These are phyloP conservation scores for Hygrophila difformis DNA, from an alignment of 257 asterid genomes.

Conservation along the genomic window DNA sequence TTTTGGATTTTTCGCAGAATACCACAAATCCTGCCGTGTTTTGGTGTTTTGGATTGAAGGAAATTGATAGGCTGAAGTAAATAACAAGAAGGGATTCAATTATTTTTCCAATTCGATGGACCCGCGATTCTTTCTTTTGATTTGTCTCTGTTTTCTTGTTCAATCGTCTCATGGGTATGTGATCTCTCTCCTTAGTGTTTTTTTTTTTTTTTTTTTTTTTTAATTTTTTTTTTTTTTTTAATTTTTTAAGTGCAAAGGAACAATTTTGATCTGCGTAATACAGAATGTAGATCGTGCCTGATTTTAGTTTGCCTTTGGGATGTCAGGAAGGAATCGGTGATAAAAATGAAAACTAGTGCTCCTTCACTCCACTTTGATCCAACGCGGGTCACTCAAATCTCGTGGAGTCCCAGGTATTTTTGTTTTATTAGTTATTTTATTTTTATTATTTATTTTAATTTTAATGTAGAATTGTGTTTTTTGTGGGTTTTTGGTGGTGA, in stretches of 20 bases:
- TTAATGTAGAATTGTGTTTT: background rate
- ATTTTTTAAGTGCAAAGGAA: background rate
- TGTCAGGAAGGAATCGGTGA: constrained; percentile 34
- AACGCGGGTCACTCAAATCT: constrained; percentile 67
- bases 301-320: constrained; percentile 3
- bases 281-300: constrained; percentile 23
- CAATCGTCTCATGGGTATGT: constrained; percentile 38
- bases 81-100: background rate
- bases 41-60: background rate
- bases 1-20: background rate
- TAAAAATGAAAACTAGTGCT: constrained; percentile 33
- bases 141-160: constrained; percentile 33
- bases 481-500: constrained; percentile 37
- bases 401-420: constrained; percentile 39
- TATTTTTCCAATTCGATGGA: constrained; percentile 27
- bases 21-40: background rate
- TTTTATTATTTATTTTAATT: too few species aligned
- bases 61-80: too few species aligned
- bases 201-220: too few species aligned
- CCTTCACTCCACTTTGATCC: constrained; percentile 58
- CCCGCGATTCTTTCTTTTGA: constrained; percentile 20
- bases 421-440: too few species aligned
- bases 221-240: background rate
- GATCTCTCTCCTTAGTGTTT: too few species aligned
- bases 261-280: background rate